These are phyloP conservation scores for Trifolium subterraneum DNA, from an alignment of 306 rosid genomes.

Conservation along the genomic window DNA sequence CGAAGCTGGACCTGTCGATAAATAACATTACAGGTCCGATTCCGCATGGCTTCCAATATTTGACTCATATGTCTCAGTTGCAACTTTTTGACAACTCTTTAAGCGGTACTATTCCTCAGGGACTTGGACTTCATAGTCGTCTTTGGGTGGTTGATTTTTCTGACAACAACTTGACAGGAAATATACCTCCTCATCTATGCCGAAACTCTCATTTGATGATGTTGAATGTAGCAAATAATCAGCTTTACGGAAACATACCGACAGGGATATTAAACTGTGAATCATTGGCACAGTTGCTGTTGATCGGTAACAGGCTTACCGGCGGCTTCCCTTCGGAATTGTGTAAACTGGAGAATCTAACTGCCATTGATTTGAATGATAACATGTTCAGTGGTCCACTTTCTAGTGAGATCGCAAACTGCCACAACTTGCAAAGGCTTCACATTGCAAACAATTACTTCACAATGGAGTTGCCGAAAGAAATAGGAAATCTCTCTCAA, in stretches of 20 bases:
- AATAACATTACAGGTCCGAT: slow-evolving; percentile 77
- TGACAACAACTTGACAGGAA: slow-evolving; percentile 67
- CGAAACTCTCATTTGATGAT: slow-evolving; percentile 61
- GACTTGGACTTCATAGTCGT: slow-evolving; percentile 67
- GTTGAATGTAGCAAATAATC: slow-evolving; percentile 74
- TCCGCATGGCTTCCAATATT: slow-evolving; percentile 72
- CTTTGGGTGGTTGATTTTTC: slow-evolving; percentile 99
- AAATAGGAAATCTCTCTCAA: slow-evolving; percentile 79
- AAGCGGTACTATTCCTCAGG: slow-evolving; percentile 71
- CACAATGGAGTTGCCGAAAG: slow-evolving; percentile 76
- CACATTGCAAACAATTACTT: slow-evolving; percentile 80
- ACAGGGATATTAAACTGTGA: slow-evolving; percentile 63
- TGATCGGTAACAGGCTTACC: slow-evolving; percentile 67
- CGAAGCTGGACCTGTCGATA: slow-evolving; percentile 89
- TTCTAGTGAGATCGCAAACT: slow-evolving; percentile 64
- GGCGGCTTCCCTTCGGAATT: slow-evolving; percentile 82
- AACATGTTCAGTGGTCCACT: slow-evolving; percentile 83
- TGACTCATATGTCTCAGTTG: slow-evolving; percentile 66
- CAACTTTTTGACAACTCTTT: slow-evolving; percentile 85
- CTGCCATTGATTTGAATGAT: slow-evolving; percentile 73
- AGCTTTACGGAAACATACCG: slow-evolving; percentile 72
- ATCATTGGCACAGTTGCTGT: slow-evolving; percentile 70
- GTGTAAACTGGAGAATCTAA: slow-evolving; percentile 74
- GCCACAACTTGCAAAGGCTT: slow-evolving; percentile 86
- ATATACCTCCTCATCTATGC: slow-evolving; percentile 81